phyloP scores from a whole-genome alignment of 352 stramenopile genomes.

The Plasmopara halstedii region DNA sequence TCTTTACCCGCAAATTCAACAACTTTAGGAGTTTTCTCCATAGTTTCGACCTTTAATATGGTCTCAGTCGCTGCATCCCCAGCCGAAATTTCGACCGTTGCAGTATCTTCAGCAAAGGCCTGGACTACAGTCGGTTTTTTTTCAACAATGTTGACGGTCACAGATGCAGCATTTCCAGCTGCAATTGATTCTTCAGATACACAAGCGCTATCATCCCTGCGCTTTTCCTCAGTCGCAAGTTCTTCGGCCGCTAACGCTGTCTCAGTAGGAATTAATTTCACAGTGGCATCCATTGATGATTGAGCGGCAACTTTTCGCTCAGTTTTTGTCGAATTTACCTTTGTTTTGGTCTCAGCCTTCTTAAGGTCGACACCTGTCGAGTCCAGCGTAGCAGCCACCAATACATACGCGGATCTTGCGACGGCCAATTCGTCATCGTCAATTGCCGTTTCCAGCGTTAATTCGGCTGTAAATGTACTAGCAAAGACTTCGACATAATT shows the following conservation, averaged over 20 bases:
- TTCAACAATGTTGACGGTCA: neutral
- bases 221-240: neutral
- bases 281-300: too few relatives aligned
- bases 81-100: neutral
- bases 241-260: neutral
- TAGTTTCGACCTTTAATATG: neutral
- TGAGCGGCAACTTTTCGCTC: neutral
- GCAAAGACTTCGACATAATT: neutral
- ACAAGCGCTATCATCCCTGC: neutral
- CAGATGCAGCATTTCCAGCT: neutral
- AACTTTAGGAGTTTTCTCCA: neutral
- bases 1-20: neutral
- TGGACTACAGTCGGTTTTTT: neutral
- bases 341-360: neutral
- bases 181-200: neutral
- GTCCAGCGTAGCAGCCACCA: conserved; percentile 8
- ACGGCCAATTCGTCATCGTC: conserved; percentile 16
- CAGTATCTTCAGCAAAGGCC: neutral
- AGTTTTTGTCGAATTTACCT: neutral
- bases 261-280: too few relatives aligned
- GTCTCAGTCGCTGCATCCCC: conserved; percentile 2
- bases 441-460: neutral
- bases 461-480: neutral
- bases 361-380: neutral
- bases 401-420: conserved; percentile 10